phyloP scores from a whole-genome alignment of 2,329 filamentous ascomycete genomes.

The Ceratocystis harringtonii region DNA sequence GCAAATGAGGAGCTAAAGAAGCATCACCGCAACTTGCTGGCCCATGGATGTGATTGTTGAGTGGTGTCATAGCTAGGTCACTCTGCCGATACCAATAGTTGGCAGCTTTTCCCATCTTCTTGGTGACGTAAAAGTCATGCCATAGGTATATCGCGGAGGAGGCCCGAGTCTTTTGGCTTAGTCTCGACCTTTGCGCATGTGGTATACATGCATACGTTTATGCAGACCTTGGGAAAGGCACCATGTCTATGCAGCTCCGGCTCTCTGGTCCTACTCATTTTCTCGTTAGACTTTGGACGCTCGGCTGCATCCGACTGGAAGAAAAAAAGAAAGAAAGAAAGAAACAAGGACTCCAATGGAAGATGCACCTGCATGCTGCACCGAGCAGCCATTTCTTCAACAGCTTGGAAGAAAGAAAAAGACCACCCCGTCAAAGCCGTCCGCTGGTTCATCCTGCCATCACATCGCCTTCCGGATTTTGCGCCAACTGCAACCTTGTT shows the following conservation, averaged over 20 bases:
- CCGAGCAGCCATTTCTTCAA: not conserved
- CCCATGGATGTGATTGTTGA: not conserved
- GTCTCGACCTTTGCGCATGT: too few relatives aligned
- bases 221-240: not conserved
- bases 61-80: not conserved
- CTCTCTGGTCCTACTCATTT: too few relatives aligned
- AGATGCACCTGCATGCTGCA: not conserved
- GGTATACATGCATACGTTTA: not conserved
- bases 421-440: not conserved
- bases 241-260: too few relatives aligned
- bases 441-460: not conserved
- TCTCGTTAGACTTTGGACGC: not conserved
- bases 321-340: not conserved
- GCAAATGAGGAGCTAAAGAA: too few relatives aligned
- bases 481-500: not conserved
- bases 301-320: not conserved
- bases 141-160: not conserved
- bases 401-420: not conserved
- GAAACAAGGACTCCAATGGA: too few relatives aligned
- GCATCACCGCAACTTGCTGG: not conserved
- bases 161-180: not conserved
- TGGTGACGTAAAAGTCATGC: not conserved
- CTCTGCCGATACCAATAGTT: not conserved
- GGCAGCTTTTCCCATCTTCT: not conserved
- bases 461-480: not conserved